Base-by-base conservation (phyloP, 2,329 filamentous ascomycete genomes). In the Trichoderma semiorbis region DNA sequence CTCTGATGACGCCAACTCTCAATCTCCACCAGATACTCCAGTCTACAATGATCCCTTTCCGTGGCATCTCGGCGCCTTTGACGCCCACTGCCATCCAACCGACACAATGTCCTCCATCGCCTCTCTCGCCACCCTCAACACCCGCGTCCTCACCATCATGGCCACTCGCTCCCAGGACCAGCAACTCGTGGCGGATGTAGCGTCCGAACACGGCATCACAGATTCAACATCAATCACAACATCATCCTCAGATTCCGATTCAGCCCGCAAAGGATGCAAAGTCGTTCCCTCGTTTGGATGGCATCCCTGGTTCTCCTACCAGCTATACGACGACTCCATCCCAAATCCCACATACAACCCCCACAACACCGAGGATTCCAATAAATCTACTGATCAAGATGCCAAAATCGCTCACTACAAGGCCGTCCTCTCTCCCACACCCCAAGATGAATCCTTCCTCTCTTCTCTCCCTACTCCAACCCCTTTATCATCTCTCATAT, bases 281-380 rank as follows among this genome's bases (percentile, higher is more conserved):
- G 76, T 85, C 66, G 76, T 95, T 4, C 92, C 93, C 0, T 89
- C 90, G n/a, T 95, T 95, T 81, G 93, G 93, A 24, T 95, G 93
- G 92, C 93, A 96, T 78, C 93, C 93, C 1, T 96, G 93, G 93
- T 95, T 95, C 80, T 92, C 92, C 1, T 85, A 95, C 79, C 90
- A 93, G 74, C 86, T 96, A 76, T 93, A 90, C 77, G 87, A 91
- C 76, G 89, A 93, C 79, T 80, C 78, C 24, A 78, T 78, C 47
- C 34, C 78, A 34, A 76, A 77, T 61, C 78, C 79, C 36, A 84
- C 83, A 0, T 85, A 83, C 72, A 78, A 80, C 69, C 75, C 77
- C 2, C 69, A 73, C 5, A 58, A 14, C 2, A 21, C 79, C 74
- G 70, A 77, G 68, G 34, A 70, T 24, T 68, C 57, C 24, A n/a